phyloP scores from a whole-genome alignment of 169 alveolate genomes.

The Cardiosporidium cionae region DNA sequence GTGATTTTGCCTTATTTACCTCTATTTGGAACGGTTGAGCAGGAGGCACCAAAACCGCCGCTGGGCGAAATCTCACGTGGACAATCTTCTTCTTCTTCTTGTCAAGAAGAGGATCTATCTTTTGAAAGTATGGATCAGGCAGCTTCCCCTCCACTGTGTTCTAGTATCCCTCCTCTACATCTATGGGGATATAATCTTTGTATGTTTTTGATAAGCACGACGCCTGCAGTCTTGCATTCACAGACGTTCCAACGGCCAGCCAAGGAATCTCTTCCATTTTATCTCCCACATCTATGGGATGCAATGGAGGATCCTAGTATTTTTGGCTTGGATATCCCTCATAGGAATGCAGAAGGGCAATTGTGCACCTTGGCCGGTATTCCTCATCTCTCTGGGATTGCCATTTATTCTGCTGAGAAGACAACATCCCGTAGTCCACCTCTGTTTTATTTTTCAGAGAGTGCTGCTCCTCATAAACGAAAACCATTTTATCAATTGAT shows the following conservation, averaged over 20 bases:
- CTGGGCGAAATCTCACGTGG: too few relatives aligned
- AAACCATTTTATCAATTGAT: not conserved
- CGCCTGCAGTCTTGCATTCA: not conserved
- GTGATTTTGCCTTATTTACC: too few relatives aligned
- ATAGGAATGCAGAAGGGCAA: not conserved
- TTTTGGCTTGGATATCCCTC: not conserved
- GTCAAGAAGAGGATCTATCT: too few relatives aligned
- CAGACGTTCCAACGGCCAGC: not conserved
- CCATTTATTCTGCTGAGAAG: not conserved
- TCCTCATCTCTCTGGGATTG: not conserved
- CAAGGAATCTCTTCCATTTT: not conserved
- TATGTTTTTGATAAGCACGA: not conserved
- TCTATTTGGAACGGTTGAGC: too few relatives aligned
- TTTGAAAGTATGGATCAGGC: too few relatives aligned
- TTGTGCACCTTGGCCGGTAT: not conserved
- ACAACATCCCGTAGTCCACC: too few relatives aligned
- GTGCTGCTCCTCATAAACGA: not conserved
- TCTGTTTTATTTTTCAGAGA: not conserved
- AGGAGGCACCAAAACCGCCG: too few relatives aligned
- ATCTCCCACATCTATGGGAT: not conserved
- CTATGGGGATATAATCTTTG: too few relatives aligned
- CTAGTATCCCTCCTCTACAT: too few relatives aligned
- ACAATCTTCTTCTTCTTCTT: too few relatives aligned
- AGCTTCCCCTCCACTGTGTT: too few relatives aligned
- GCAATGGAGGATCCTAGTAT: not conserved